Base-by-base conservation (phyloP, 768 basidiomycete species). In the Lactarius trivialis region DNA sequence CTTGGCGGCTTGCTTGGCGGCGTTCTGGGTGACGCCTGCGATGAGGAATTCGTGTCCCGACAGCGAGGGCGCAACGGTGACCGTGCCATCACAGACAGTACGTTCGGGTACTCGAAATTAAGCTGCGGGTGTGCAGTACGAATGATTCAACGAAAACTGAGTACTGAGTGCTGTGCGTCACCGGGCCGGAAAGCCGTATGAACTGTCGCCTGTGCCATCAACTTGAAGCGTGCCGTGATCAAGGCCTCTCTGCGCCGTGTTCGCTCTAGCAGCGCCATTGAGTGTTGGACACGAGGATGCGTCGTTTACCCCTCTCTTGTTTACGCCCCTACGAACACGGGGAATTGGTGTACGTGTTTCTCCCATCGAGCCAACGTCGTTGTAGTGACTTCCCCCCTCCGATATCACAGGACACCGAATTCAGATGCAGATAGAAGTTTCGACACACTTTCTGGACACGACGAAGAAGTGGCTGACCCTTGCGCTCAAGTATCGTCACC, bases 201-300 rank as follows among this genome's bases (percentile, higher is more conserved):
- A 19, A 17, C 49, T 28, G 49, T 30, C 43, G 11, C 12, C 36
- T 12, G 4, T 51, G 9, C 24, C n/a, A 26, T 7, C 24, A 14
- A 26, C 14, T 6, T 30, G 28, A 28, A 19, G 26, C 7, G 26
- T 24, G n/a, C 21, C 43, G 49, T 19, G 19, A 28, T 50, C 21
- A 26, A 50, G 24, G 49, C 28, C 21, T 30, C 28, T 26, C 15
- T 21, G 45, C 14, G 3, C 28, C 15, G 24, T 26, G 30, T 17
- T 6, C 7, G 24, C 26, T 24, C 21, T 51, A 30, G n/a, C 32
- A 21, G 53, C 21, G 41, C 41, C 9, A n/a, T 54, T 45, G 43
- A 19, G 21, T 50, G 48, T 58, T 37, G 4, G 19, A 58, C 57
- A 58, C 24, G 57, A 48, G 57, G 45, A 58, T 58, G 34, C 57